These are phyloP conservation scores for Globisporangium megalacanthum DNA, from an alignment of 352 stramenopile genomes.

Conservation along the genomic window DNA sequence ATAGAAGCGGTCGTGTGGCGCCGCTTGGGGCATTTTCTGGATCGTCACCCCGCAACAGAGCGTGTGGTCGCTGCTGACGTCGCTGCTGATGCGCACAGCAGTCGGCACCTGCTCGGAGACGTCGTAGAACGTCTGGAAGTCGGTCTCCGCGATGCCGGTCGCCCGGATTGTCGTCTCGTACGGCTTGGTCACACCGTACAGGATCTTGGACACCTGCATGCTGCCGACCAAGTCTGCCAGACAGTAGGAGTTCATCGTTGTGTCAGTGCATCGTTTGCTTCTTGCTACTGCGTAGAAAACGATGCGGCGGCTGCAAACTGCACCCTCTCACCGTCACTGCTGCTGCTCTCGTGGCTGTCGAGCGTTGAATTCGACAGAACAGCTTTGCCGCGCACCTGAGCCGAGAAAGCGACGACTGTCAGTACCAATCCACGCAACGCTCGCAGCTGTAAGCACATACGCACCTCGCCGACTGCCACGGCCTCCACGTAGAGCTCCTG, in stretches of 20 bases:
- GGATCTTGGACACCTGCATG: conserved; percentile 77
- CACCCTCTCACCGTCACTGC: not conserved
- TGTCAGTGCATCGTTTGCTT: too few species aligned
- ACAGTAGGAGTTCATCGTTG: too few species aligned
- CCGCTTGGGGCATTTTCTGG: conserved; percentile 69
- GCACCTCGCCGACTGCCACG: conserved; percentile 71
- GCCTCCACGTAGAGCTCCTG: conserved; percentile 77
- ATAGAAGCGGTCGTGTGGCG: conserved; percentile 46
- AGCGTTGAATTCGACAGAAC: conserved; percentile 20
- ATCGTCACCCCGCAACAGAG: conserved; percentile 72
- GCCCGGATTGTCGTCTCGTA: conserved; percentile 74
- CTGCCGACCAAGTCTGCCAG: too few species aligned
- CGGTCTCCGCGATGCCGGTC: conserved; percentile 51
- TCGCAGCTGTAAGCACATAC: too few species aligned
- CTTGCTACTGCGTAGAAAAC: too few species aligned
- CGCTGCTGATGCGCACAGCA: conserved; percentile 68
- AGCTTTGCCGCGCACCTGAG: conserved; percentile 61
- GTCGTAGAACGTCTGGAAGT: conserved; percentile 85
- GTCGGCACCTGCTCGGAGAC: conserved; percentile 83
- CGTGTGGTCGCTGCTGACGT: conserved; percentile 36
- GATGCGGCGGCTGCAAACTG: too few species aligned
- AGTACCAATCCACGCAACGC: too few species aligned
- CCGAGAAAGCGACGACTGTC: too few species aligned
- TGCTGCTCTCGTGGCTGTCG: conserved; percentile 1
- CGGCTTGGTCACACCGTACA: conserved; percentile 65